These are phyloP conservation scores for Phialophora chinensis DNA, from an alignment of 2,329 filamentous ascomycete genomes.

Conservation along the genomic window DNA sequence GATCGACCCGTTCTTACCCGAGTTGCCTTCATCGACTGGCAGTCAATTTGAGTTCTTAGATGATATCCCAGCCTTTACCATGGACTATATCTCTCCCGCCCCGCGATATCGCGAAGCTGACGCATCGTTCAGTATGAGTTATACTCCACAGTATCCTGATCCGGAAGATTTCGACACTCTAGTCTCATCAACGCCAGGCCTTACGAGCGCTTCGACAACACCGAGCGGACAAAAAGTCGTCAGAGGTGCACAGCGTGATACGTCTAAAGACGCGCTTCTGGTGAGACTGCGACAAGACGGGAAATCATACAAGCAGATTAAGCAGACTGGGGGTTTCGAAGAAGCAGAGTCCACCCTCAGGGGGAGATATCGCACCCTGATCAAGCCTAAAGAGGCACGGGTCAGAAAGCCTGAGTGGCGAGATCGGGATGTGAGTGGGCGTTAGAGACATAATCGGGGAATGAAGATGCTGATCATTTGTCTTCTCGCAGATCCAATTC, in stretches of 20 bases:
- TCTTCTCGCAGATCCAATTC: slow-evolving; percentile 46
- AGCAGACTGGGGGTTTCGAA: slow-evolving; percentile 49
- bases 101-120: neutral
- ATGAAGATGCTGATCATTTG: slow-evolving; percentile 5
- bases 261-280: slow-evolving; percentile 48
- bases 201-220: neutral
- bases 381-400: slow-evolving; percentile 53
- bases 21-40: slow-evolving; percentile 9
- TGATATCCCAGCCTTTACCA: neutral
- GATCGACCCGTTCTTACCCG: slow-evolving; percentile 19
- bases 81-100: neutral
- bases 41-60: neutral
- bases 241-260: slow-evolving; percentile 31
- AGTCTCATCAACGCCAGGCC: neutral
- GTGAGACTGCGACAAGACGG: slow-evolving; percentile 50
- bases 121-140: neutral
- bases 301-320: slow-evolving; percentile 56
- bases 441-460: neutral
- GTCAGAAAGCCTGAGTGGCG: slow-evolving; percentile 55
- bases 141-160: slow-evolving; percentile 4
- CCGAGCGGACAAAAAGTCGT: slow-evolving; percentile 6
- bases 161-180: slow-evolving; percentile 2
- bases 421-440: slow-evolving; percentile 50
- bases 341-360: slow-evolving; percentile 57
- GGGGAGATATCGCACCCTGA: slow-evolving; percentile 54